Evolutionary conservation across 306 rosid species (phyloP), one percentile per base, ranked within the genome.

Genomic region (Astragalus membranaceus): DNA sequence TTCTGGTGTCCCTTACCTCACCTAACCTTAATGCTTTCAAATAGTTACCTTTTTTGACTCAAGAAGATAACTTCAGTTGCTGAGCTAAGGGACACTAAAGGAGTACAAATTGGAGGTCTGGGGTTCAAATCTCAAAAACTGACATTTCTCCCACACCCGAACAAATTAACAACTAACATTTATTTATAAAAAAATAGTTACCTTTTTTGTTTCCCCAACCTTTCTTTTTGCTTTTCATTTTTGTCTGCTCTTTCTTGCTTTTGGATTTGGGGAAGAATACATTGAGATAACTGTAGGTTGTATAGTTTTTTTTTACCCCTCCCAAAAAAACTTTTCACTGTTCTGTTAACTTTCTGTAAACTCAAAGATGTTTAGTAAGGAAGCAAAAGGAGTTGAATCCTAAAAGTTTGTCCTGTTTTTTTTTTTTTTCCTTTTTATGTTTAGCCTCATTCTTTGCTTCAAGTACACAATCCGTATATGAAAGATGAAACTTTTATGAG

Each of bases 401-500:
- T 63, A 64, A 74, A 64, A 56, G 74, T 47, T 63, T 65, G 72
- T 58, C 60, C 43, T 78, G 33, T 77, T 80, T 75, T 13, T 32
- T 49, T 69, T 77, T 80, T 75, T 13, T 32, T 49, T 69, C 49
- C 41, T 78, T 82, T 55, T 32, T 50, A 61, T 70, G 82, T 78
- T 65, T 32, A 32, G 30, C 55, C 75, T 20, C 65, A 29, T 59
- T 41, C 44, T 43, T 78, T 37, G 69, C 44, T 37, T 48, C 61
- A 84, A 76, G 86, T 85, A 86, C 88, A 70, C 73, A 54, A 42
- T 64, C 78, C 72, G 82, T 83, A 63, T 41, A 20, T 35, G 68
- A 63, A 74, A 23, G 80, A 35, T 47, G 71, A 49, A 80, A 67
- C 80, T 81, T 81, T 76, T 43, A 63, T 42, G 66, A 74, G 70